Percentiles rank a stretch among this genome's conserved stretches.
These are phyloP conservation scores for Citrus inodora DNA, from an alignment of 345 rosid species.

Conservation along the genomic window DNA sequence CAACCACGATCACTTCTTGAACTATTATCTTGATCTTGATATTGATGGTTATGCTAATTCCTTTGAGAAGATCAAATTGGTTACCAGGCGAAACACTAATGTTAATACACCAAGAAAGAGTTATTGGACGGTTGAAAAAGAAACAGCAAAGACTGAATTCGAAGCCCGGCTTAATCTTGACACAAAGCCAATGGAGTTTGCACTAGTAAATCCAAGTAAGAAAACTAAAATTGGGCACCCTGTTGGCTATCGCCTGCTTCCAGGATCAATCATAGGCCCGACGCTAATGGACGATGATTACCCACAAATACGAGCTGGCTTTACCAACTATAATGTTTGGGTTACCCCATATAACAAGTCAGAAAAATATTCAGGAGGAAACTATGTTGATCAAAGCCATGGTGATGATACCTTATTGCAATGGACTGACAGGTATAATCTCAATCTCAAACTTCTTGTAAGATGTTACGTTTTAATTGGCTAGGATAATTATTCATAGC, in stretches of 20 bases:
- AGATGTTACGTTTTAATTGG: not conserved
- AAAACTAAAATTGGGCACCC: slow-evolving; percentile 44
- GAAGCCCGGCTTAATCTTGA: slow-evolving; percentile 38
- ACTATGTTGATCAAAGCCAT: slow-evolving; percentile 40
- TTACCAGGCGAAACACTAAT: slow-evolving; percentile 20
- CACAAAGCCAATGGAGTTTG: slow-evolving; percentile 21
- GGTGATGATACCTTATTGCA: slow-evolving; percentile 49
- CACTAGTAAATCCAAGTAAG: slow-evolving; percentile 40
- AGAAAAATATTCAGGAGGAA: slow-evolving; percentile 49
- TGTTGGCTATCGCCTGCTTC: slow-evolving; percentile 40
- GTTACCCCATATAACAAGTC: slow-evolving; percentile 54
- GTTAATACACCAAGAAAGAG: slow-evolving; percentile 39
- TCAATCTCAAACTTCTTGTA: not conserved
- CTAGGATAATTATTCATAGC: not conserved
- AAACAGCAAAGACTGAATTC: slow-evolving; percentile 43
- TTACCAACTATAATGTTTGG: slow-evolving; percentile 54
- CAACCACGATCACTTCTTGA: slow-evolving; percentile 55
- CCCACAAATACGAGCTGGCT: slow-evolving; percentile 46
- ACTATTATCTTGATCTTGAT: slow-evolving; percentile 50
- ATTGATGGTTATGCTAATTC: slow-evolving; percentile 47
- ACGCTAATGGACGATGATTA: slow-evolving; percentile 32
- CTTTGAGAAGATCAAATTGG: slow-evolving; percentile 35
- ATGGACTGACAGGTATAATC: slow-evolving; percentile 38
- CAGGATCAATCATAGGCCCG: slow-evolving; percentile 22
- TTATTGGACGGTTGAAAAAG: slow-evolving; percentile 43